Conservation (phyloP, 2,329 filamentous ascomycete genomes). For the Byssothecium circinans region DNA sequence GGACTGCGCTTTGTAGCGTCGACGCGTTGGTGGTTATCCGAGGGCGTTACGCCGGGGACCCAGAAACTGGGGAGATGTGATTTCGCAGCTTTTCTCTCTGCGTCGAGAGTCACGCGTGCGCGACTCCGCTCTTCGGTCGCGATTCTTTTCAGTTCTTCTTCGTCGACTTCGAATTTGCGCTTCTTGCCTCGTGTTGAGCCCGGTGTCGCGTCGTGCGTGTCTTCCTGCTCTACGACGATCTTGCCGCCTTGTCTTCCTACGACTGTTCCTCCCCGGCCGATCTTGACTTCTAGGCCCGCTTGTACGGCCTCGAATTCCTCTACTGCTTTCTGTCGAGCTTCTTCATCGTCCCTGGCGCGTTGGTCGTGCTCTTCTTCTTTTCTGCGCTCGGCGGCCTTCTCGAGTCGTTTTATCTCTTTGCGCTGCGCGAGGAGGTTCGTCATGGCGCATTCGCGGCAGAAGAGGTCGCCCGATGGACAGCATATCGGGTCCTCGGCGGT, state of each 20-base stretch:
- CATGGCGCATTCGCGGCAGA: constrained; percentile 93
- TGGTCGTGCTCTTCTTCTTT: constrained; percentile 65
- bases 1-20: constrained; percentile 63
- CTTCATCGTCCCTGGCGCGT: constrained; percentile 63
- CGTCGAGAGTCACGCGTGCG: constrained; percentile 69
- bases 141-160: constrained; percentile 72
- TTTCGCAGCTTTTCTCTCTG: constrained; percentile 68
- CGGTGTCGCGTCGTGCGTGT: constrained; percentile 33
- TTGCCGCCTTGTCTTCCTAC: constrained; percentile 49
- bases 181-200: constrained; percentile 55
- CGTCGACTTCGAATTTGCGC: constrained; percentile 79
- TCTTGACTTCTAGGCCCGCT: constrained; percentile 58
- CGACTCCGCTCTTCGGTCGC: constrained; percentile 70
- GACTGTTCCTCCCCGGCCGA: constrained; percentile 39
- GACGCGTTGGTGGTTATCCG: constrained; percentile 50
- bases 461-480: constrained; percentile 78
- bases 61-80: constrained; percentile 83
- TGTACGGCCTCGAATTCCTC: constrained; percentile 84
- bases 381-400: constrained; percentile 65
- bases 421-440: constrained; percentile 88
- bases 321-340: constrained; percentile 70
- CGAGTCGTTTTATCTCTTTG: constrained; percentile 83
- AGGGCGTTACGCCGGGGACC: constrained; percentile 82
- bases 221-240: constrained; percentile 46
- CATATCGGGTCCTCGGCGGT: constrained; percentile 80